Evolutionary conservation across 176 grass and related monocot species (phyloP), one percentile per base, ranked within the genome.

Genomic region (Aegilops bicornis): DNA sequence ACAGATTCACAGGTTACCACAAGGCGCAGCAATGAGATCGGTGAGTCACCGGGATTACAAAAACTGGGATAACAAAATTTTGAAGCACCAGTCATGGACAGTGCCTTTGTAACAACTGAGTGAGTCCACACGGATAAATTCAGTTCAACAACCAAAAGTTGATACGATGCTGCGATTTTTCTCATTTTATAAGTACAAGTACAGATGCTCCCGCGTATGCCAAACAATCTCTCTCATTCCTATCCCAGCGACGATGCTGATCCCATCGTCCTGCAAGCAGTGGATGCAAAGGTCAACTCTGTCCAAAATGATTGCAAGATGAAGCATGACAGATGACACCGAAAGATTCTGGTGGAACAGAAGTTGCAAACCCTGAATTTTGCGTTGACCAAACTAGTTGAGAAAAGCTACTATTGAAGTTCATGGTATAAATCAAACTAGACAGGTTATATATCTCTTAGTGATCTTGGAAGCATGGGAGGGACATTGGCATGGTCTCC

Each of bases 171-270:
- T 2, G 8, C 17, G 8, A 40, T 29, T 75, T 75, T 73, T 29
- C 89, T 88, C 69, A 84, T 77, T 58, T 14, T 59, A 73, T 3
- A 75, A 67, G 29, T 87, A 80, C 81, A 75, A 29, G 56, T 59
- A 59, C 56, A 89, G 60, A 74, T 84, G 85, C 69, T 84, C 85
- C 59, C 35, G 81, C 16, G 36, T 29, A 17, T 50, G 36, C 60
- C 78, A 69, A 82, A 27, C 35, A 82, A 17, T 64, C 30, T 69
- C 33, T 71, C 33, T 76, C 25, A 61, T 27, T 37, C 36, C 16
- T 30, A 69, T 63, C 70, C 27, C 8, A 24, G 36, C 69, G 35
- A 40, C 4, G 19, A 79, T 15, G 0, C 48, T 43, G 67, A 48
- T 84, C 58, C 45, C 23, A 20, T 76, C 29, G 0, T 31, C 63